Evolutionary conservation across 164 flowering plant species (phyloP).

Genomic region (Vitis rupestris): DNA sequence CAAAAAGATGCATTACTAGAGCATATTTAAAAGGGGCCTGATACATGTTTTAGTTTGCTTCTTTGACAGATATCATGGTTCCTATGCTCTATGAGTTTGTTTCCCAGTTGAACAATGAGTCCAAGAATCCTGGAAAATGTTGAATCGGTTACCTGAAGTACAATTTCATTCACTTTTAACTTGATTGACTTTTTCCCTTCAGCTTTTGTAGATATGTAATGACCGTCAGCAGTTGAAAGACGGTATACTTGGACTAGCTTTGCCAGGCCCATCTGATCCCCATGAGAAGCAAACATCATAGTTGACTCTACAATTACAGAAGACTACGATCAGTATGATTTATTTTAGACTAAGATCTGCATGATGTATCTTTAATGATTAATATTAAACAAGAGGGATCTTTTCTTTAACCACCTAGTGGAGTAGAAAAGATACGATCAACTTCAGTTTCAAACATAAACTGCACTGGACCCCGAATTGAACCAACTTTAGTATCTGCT

Average conservation of each 20-base stretch:
- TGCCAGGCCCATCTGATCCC: constrained; percentile 78
- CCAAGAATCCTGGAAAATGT: neutral
- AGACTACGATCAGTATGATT: constrained; percentile 22
- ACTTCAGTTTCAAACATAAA: constrained; percentile 89
- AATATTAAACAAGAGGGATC: neutral
- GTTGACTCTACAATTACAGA: constrained; percentile 73
- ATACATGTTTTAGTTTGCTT: neutral
- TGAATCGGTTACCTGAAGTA: constrained; percentile 68
- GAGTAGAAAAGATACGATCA: constrained; percentile 93
- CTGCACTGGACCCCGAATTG: constrained; percentile 66
- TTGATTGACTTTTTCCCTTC: constrained; percentile 86
- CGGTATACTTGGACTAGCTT: constrained; percentile 86
- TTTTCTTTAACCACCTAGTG: constrained; percentile 56
- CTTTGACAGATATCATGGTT: neutral
- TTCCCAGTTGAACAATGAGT: neutral
- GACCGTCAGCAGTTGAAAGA: constrained; percentile 64
- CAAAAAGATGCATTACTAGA: no score
- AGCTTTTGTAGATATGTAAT: constrained; percentile 60
- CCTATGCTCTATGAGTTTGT: neutral
- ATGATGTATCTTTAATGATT: no score
- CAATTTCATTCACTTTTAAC: constrained; percentile 78
- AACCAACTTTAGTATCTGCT: constrained; percentile 42
- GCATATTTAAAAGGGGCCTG: no score
- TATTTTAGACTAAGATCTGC: neutral
- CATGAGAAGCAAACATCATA: constrained; percentile 84